A percentile compares a stretch with the other conserved stretches of the same genome.
Conservation (phyloP, 805 yeast genomes). For the Lipomyces lipofer region DNA sequence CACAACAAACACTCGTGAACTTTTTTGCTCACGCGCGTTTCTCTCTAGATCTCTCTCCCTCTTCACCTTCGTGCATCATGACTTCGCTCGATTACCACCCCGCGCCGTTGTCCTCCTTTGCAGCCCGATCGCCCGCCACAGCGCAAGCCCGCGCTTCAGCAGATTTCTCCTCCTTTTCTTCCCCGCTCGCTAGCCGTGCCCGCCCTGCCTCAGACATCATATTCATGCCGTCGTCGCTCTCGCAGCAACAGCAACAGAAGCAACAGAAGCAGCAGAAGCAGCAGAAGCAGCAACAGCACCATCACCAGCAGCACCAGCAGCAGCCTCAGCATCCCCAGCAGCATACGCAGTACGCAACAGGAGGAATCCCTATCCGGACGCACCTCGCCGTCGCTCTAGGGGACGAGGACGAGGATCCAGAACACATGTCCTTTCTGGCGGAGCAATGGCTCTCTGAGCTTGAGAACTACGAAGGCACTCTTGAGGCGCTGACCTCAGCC, state of each 20-base stretch:
- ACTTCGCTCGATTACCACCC: constrained; percentile 4
- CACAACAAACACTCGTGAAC: too few relatives aligned
- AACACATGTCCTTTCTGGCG: constrained; percentile 27
- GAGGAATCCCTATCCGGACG: too few relatives aligned
- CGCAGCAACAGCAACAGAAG: background rate
- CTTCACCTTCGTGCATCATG: constrained; percentile 31
- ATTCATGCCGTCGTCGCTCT: background rate
- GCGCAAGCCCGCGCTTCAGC: constrained; percentile 1
- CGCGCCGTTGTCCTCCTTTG: constrained; percentile 19
- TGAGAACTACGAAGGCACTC: constrained; percentile 37
- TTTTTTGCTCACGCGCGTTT: constrained; percentile 6
- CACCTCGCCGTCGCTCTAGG: background rate
- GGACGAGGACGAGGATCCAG: constrained; percentile 2
- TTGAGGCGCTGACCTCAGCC: constrained; percentile 39
- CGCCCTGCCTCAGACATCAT: constrained; percentile 17
- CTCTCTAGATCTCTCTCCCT: constrained; percentile 23
- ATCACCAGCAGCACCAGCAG: constrained; percentile 3
- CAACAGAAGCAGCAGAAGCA: constrained; percentile 1
- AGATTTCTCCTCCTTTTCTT: constrained; percentile 15
- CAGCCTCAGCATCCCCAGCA: constrained; percentile 3
- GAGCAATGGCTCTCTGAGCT: constrained; percentile 41
- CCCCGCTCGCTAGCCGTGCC: constrained; percentile 5
- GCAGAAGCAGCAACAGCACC: background rate
- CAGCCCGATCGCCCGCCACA: background rate
- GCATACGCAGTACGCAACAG: background rate